A percentile compares a stretch with the other conserved stretches of the same genome.
These are phyloP conservation scores for Cudoniella acicularis DNA, from an alignment of 495 filamentous ascomycete species.

Conservation along the genomic window DNA sequence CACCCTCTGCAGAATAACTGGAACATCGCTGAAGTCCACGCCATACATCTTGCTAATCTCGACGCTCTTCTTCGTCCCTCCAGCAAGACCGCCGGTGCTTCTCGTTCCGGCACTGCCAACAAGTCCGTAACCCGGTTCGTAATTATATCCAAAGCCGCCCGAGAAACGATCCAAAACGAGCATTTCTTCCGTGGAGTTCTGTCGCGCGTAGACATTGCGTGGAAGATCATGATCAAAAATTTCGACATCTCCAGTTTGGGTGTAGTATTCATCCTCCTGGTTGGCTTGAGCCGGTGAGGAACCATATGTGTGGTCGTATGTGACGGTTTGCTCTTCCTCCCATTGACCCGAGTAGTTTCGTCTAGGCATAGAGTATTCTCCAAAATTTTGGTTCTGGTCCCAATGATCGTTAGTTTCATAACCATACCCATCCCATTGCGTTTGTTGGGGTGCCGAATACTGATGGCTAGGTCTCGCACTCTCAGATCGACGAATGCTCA, in stretches of 20 bases:
- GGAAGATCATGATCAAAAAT: not conserved
- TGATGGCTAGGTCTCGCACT: not conserved
- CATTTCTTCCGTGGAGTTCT: slow-evolving; percentile 16
- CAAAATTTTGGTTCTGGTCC: not conserved
- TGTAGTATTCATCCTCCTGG: not conserved
- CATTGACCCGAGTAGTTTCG: not conserved
- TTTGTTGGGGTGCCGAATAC: not conserved
- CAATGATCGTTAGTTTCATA: not conserved
- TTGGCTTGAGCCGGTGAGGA: not conserved
- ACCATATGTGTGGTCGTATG: slow-evolving; percentile 7
- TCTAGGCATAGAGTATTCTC: not conserved
- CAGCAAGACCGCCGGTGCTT: not conserved
- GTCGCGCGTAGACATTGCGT: not conserved
- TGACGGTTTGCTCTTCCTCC: not conserved
- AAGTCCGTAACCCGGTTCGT: slow-evolving; percentile 12
- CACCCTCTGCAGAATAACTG: slow-evolving; percentile 15
- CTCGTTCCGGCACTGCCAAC: slow-evolving; percentile 11
- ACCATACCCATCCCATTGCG: not conserved
- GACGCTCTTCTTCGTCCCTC: slow-evolving; percentile 4
- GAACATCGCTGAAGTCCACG: slow-evolving; percentile 15
- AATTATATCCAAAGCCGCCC: slow-evolving; percentile 11
- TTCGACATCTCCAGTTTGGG: not conserved
- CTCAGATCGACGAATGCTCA: not conserved
- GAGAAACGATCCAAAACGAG: slow-evolving; percentile 14
- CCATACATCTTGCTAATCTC: slow-evolving; percentile 7